Evolutionary conservation across 2,329 filamentous ascomycete species (phyloP).

Genomic region (Sclerotinia nivalis): DNA sequence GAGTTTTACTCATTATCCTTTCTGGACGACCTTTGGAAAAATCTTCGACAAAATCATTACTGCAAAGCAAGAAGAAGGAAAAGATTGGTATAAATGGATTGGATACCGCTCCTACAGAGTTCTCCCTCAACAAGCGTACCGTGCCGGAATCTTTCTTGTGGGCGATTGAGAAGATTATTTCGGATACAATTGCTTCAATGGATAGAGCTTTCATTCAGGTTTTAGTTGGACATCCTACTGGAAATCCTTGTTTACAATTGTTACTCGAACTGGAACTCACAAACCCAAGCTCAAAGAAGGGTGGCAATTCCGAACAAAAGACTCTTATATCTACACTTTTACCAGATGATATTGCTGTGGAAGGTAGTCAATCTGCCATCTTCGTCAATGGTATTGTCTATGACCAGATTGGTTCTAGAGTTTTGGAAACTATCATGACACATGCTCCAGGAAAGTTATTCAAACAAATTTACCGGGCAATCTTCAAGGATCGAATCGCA

Average conservation of each 20-base stretch:
- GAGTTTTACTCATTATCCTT: slow-evolving; percentile 81
- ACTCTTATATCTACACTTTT: slow-evolving; percentile 75
- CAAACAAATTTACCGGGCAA: slow-evolving; percentile 78
- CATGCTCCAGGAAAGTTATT: slow-evolving; percentile 85
- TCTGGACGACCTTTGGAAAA: slow-evolving; percentile 79
- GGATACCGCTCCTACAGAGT: slow-evolving; percentile 51
- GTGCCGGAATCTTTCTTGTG: slow-evolving; percentile 79
- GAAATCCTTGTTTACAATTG: slow-evolving; percentile 90
- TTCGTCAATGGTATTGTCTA: slow-evolving; percentile 89
- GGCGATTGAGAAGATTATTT: slow-evolving; percentile 79
- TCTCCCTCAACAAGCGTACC: slow-evolving; percentile 49
- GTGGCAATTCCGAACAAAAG: slow-evolving; percentile 51
- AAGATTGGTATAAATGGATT: slow-evolving; percentile 64
- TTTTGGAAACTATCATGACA: slow-evolving; percentile 83
- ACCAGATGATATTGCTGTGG: slow-evolving; percentile 74
- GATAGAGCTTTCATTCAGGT: slow-evolving; percentile 80
- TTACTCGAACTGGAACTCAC: slow-evolving; percentile 83
- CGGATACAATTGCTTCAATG: slow-evolving; percentile 70
- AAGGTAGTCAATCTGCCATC: slow-evolving; percentile 70
- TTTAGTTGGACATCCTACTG: slow-evolving; percentile 83
- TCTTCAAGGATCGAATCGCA: slow-evolving; percentile 78
- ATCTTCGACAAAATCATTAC: slow-evolving; percentile 65
- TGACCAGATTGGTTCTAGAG: slow-evolving; percentile 83
- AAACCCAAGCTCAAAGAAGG: slow-evolving; percentile 66
- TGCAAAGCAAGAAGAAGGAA: slow-evolving; percentile 93